These are phyloP conservation scores for Debaryomycetaceae sp. DNA, from an alignment of 1,139 yeast species.

Conservation along the genomic window DNA sequence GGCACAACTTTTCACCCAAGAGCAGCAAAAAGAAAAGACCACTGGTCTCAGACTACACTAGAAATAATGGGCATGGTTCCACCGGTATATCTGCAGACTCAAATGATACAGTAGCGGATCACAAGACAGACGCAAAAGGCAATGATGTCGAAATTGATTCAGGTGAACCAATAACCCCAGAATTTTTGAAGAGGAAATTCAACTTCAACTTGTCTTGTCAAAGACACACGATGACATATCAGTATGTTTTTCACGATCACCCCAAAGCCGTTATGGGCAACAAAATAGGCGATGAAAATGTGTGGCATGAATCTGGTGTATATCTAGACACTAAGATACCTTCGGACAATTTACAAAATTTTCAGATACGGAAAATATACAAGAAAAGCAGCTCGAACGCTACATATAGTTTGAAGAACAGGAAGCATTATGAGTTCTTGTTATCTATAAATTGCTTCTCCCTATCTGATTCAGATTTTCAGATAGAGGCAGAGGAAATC, in stretches of 20 bases:
- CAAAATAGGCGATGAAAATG: constrained; percentile 17
- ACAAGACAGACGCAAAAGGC: neutral
- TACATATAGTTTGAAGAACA: constrained; percentile 13
- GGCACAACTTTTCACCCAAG: neutral
- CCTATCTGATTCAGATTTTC: constrained; percentile 20
- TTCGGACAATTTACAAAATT: constrained; percentile 2
- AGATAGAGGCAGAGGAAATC: constrained; percentile 19
- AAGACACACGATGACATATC: constrained; percentile 17
- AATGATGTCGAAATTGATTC: neutral
- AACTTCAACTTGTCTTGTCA: constrained; percentile 23
- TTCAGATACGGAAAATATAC: constrained; percentile 1
- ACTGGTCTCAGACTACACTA: neutral
- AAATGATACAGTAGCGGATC: too few species aligned
- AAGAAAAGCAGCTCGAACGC: neutral
- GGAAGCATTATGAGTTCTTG: constrained; percentile 17
- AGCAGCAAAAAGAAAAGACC: neutral
- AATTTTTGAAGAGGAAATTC: constrained; percentile 19
- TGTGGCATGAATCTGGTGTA: constrained; percentile 29
- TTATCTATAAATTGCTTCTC: constrained; percentile 32
- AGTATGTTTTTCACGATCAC: constrained; percentile 25
- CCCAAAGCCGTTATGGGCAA: constrained; percentile 24
- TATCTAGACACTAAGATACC: constrained; percentile 14
- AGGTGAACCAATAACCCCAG: constrained; percentile 5
- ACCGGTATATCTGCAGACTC: too few species aligned
- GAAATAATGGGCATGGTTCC: too few species aligned